A percentile compares a stretch with the other conserved stretches of the same genome.
Evolutionary conservation across 2,329 filamentous ascomycete species (phyloP).

Genomic region (Pestalotiopsis fici): DNA sequence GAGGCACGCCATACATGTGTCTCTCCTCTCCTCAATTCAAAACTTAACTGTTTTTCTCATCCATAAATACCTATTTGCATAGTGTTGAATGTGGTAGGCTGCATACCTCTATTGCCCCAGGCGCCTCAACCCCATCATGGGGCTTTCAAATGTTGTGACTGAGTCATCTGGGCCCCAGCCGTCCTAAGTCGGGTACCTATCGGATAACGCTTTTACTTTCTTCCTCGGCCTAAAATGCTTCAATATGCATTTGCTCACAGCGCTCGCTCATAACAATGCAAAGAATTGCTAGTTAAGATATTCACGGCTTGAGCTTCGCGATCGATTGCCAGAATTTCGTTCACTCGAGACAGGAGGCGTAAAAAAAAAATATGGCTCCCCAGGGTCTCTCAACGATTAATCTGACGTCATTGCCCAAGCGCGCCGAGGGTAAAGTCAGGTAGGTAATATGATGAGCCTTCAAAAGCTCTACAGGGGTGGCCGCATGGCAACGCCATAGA

Average conservation of each 20-base stretch:
- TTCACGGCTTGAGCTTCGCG: no score
- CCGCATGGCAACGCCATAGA: background rate
- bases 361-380: background rate
- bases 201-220: background rate
- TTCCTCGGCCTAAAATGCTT: background rate
- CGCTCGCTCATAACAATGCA: no score
- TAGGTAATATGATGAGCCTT: background rate
- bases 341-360: background rate
- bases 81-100: background rate
- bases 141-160: background rate
- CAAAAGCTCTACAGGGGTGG: background rate
- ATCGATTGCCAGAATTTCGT: background rate
- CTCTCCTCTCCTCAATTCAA: no score
- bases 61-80: background rate
- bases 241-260: no score
- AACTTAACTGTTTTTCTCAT: no score
- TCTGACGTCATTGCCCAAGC: conserved; percentile 6
- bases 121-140: no score
- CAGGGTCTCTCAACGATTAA: background rate
- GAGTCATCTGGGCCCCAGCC: background rate
- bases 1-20: no score
- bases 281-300: no score
- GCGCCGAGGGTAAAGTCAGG: conserved; percentile 6
- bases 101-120: background rate
- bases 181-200: background rate